Conservation (phyloP, 1,284 basidiomycete species). For the Porogramme epimiltina region DNA sequence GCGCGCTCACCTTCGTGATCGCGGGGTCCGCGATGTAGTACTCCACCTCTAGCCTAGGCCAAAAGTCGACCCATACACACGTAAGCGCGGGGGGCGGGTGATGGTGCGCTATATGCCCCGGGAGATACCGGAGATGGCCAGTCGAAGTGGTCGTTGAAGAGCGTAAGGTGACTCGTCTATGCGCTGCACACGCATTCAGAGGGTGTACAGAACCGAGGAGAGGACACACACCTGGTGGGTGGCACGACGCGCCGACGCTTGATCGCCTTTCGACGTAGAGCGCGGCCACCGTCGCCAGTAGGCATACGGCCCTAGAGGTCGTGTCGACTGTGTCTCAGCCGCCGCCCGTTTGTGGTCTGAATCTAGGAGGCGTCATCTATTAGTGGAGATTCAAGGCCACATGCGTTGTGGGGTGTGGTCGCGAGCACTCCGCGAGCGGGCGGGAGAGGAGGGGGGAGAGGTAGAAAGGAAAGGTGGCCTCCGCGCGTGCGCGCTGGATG, state of each 20-base stretch:
- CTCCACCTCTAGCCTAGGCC: conserved; percentile 2
- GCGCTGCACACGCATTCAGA: conserved; percentile 7
- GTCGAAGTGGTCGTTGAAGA: conserved; percentile 15
- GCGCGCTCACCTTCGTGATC: conserved; percentile 19
- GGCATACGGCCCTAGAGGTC: too few relatives aligned
- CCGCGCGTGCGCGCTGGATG: too few relatives aligned
- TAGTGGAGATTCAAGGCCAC: too few relatives aligned
- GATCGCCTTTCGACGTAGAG: conserved; percentile 7
- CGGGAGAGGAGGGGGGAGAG: too few relatives aligned
- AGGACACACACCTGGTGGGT: background rate
- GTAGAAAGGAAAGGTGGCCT: too few relatives aligned
- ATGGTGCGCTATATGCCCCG: conserved; percentile 18
- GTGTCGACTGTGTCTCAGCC: too few relatives aligned
- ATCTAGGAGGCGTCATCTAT: too few relatives aligned
- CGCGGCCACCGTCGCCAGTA: background rate
- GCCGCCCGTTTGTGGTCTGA: too few relatives aligned
- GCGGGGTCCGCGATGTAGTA: conserved; percentile 25
- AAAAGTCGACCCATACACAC: conserved; percentile 8
- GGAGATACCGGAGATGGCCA: conserved; percentile 18
- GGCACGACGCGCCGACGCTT: conserved; percentile 1
- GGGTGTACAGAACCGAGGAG: too few relatives aligned
- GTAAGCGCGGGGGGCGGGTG: background rate
- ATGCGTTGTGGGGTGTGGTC: too few relatives aligned
- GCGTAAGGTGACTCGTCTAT: conserved; percentile 24
- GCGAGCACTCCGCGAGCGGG: too few relatives aligned